A percentile compares a stretch with the other conserved stretches of the same genome.
Evolutionary conservation across 805 yeast species (phyloP).

Genomic region (Millerozyma miso): DNA sequence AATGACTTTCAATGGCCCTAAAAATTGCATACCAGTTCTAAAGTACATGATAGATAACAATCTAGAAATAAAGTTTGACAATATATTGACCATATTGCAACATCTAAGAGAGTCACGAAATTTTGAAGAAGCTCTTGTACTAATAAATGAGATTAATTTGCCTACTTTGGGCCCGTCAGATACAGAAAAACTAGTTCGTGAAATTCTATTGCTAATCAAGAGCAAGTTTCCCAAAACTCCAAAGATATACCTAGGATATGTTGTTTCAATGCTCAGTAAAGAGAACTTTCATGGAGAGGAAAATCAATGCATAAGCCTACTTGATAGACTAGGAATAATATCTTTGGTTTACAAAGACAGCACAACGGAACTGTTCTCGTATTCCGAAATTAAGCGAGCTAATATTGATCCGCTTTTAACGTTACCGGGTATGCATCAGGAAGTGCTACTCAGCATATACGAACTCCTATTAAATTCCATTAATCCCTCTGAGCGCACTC

Average conservation of each 20-base stretch:
- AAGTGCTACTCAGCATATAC: slow-evolving; percentile 22
- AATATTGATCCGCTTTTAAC: slow-evolving; percentile 24
- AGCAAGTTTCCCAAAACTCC: slow-evolving; percentile 28
- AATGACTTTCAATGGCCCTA: slow-evolving; percentile 35
- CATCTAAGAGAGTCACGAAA: slow-evolving; percentile 24
- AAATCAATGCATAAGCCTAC: slow-evolving; percentile 13
- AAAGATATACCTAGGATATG: slow-evolving; percentile 33
- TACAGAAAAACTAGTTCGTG: slow-evolving; percentile 19
- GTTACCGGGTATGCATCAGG: slow-evolving; percentile 17
- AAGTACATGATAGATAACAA: slow-evolving; percentile 26
- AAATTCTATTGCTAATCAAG: slow-evolving; percentile 28
- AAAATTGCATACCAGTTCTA: slow-evolving; percentile 27
- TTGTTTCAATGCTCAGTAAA: slow-evolving; percentile 23
- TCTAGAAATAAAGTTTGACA: slow-evolving; percentile 19
- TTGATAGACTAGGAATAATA: slow-evolving; percentile 25
- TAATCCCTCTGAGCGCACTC: slow-evolving; percentile 9
- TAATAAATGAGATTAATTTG: slow-evolving; percentile 29
- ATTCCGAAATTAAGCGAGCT: slow-evolving; percentile 22
- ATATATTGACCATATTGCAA: slow-evolving; percentile 25
- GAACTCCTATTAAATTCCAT: slow-evolving; percentile 15
- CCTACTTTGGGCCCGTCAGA: slow-evolving; percentile 14
- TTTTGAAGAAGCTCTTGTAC: slow-evolving; percentile 29
- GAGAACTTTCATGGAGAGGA: slow-evolving; percentile 2
- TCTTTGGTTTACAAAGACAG: slow-evolving; percentile 18
- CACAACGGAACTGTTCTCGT: slow-evolving; percentile 1